These are phyloP conservation scores for Tuctoria greenei DNA, from an alignment of 176 grass and related monocot genomes.

Conservation along the genomic window DNA sequence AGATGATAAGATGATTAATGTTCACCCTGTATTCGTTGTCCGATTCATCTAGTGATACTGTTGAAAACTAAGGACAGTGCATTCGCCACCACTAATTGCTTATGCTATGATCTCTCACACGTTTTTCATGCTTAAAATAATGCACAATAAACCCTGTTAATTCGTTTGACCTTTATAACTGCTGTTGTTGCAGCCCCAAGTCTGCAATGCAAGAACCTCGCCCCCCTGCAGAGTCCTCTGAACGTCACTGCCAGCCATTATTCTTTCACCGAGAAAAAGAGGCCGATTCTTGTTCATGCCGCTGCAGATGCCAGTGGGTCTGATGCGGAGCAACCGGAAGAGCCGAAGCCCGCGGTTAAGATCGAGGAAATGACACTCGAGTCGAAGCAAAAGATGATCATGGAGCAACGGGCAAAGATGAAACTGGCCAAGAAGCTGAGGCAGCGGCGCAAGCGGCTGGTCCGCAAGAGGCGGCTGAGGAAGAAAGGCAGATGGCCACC, in stretches of 20 bases:
- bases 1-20: neutral
- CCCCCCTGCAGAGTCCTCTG: constrained; percentile 24
- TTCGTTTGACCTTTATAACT: neutral
- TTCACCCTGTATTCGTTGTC: neutral
- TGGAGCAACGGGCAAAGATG: constrained; percentile 61
- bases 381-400: constrained; percentile 69
- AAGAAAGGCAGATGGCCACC: constrained; percentile 88
- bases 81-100: neutral
- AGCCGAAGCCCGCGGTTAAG: constrained; percentile 29
- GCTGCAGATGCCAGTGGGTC: constrained; percentile 44
- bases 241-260: constrained; percentile 25
- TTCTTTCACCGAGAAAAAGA: constrained; percentile 50
- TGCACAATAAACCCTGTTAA: constrained; percentile 15
- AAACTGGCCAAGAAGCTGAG: constrained; percentile 76
- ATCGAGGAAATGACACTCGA: constrained; percentile 68
- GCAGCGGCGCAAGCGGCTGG: constrained; percentile 61
- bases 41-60: neutral
- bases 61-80: neutral
- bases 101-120: neutral
- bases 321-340: constrained; percentile 44
- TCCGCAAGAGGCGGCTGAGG: constrained; percentile 78
- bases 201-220: constrained; percentile 46
- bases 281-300: constrained; percentile 44
- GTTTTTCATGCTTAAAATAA: neutral
- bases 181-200: constrained; percentile 49